These are phyloP conservation scores for Aspergillus ruber DNA, from an alignment of 2,329 filamentous ascomycete species.

Conservation along the genomic window DNA sequence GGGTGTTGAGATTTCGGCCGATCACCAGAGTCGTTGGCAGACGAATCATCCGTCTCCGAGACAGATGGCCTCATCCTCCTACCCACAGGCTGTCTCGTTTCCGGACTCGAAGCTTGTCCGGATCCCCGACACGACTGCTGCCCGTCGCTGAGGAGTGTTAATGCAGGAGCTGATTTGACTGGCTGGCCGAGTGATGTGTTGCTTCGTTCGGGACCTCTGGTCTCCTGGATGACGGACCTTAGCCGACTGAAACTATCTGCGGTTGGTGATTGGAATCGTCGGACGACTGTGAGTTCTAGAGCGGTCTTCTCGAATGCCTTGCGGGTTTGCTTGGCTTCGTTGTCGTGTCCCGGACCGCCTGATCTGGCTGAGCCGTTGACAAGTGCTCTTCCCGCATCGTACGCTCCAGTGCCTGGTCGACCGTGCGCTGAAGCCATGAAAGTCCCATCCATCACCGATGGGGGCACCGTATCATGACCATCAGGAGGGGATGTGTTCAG, in stretches of 20 bases:
- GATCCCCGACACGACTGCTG: constrained; percentile 8
- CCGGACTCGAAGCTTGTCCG: constrained; percentile 14
- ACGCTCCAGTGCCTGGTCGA: constrained; percentile 23
- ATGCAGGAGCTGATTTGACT: constrained; percentile 30
- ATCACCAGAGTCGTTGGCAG: constrained; percentile 14
- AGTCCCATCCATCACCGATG: constrained; percentile 30
- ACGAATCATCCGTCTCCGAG: constrained; percentile 22
- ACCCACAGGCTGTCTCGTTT: constrained; percentile 17
- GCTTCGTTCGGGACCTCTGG: constrained; percentile 9
- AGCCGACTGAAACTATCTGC: constrained; percentile 38
- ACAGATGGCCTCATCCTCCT: constrained; percentile 15
- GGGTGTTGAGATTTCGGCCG: constrained; percentile 22
- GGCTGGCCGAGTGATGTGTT: constrained; percentile 22
- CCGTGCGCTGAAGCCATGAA: constrained; percentile 24
- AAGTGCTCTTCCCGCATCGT: constrained; percentile 22
- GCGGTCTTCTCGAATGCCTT: constrained; percentile 41
- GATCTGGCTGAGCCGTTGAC: constrained; percentile 23
- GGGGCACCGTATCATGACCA: constrained; percentile 27
- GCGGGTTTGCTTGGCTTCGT: constrained; percentile 34
- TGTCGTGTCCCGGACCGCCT: constrained; percentile 24
- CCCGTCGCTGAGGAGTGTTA: constrained; percentile 23
- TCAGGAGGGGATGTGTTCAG: constrained; percentile 41
- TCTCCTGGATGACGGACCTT: constrained; percentile 19
- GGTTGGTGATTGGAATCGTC: constrained; percentile 40
- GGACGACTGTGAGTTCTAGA: constrained; percentile 39